phyloP scores from a whole-genome alignment of 805 yeast species.

The Ogataea wickerhamii region DNA sequence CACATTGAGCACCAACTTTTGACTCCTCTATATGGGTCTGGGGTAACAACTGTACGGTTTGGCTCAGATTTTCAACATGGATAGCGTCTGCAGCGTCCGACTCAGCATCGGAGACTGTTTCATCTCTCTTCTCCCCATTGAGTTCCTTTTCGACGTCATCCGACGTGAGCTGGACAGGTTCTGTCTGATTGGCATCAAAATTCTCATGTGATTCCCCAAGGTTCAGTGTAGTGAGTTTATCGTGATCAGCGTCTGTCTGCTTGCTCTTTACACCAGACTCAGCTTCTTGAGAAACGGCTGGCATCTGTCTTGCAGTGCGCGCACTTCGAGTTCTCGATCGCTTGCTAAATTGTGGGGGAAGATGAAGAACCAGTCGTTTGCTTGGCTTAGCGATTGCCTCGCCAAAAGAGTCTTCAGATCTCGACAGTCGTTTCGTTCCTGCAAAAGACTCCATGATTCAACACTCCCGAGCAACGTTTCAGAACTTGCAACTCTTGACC shows the following conservation, averaged over 20 bases:
- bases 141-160: constrained; percentile 15
- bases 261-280: too few relatives aligned
- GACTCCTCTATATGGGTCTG: background rate
- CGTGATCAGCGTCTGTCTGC: too few relatives aligned
- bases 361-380: constrained; percentile 17
- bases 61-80: background rate
- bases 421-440: constrained; percentile 13
- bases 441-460: constrained; percentile 1
- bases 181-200: constrained; percentile 2
- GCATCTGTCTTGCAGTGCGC: too few relatives aligned
- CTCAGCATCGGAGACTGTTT: background rate
- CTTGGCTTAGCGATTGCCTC: constrained; percentile 14
- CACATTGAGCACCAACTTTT: background rate
- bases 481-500: too few relatives aligned
- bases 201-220: background rate
- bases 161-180: constrained; percentile 4
- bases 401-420: constrained; percentile 12
- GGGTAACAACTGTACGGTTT: constrained; percentile 1
- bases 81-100: background rate
- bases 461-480: too few relatives aligned
- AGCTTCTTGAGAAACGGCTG: too few relatives aligned
- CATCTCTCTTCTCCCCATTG: background rate
- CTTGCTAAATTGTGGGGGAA: constrained; percentile 17
- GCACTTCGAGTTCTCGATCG: constrained; percentile 4
- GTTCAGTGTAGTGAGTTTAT: too few relatives aligned